Base-by-base conservation (phyloP, 2,329 filamentous ascomycete species). In the Penicillium occitanis region DNA sequence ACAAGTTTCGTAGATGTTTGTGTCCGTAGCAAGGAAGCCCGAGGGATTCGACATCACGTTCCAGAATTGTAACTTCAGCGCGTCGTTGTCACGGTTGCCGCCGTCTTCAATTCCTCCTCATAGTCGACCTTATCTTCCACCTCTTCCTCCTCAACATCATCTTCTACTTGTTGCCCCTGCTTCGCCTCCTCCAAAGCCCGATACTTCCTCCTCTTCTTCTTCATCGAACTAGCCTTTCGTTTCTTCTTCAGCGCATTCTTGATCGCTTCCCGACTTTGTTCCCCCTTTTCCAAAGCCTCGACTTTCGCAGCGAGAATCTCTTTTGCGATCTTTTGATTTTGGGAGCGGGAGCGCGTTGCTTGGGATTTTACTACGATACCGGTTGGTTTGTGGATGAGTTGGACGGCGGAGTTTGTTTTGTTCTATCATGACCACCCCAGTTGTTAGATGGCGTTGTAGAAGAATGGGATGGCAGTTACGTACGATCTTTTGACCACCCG, bases 401-500 rank as follows among this genome's bases (percentile, higher is more conserved):
- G 95, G 2, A 97, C 94, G 44, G 94, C 94, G 0, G 92, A 97
- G 70, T 89, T 93, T 30, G 95, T 99, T 87, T 99, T 99, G 81
- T 99, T 99, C 90, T 83, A 53, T 28, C 1, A 33, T 19, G 28
- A 30, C 25, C 28, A 25, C 3, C 14, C 2, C 30, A 3, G 28
- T 22, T 33, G 53, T 57, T 14, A 57, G 53, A 57, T 14, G 22
- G 2, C 14, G 19, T 28, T 14, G 22, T 19, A 22, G 19, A 28
- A 13, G 13, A 33, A 37, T 19, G 33, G 11, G 14, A 22, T 1
- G 57, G 40, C 1, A 33, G 7, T 33, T 8, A 60, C 65, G 13
- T 79, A 92, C 90, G 81, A 98, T 98, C 77, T 97, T 97, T 76
- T 99, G 95, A 0, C 95, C 95, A 28, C 95, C 95, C 0, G 95